Evolutionary conservation across 352 stramenopile species (phyloP).

Genomic region (Phytophthora podocarpi): DNA sequence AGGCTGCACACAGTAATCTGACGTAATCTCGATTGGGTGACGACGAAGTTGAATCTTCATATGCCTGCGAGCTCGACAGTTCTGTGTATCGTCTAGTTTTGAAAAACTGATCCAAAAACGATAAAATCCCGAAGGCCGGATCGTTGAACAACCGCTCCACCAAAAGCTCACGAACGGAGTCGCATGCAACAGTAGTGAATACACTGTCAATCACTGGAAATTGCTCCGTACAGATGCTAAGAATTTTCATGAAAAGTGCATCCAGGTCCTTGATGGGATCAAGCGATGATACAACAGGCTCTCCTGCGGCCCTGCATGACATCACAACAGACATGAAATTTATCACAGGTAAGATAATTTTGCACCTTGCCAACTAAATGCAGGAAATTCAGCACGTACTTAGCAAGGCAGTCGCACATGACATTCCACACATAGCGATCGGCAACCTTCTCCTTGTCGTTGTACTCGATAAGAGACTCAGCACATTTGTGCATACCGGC

Average conservation of each 20-base stretch:
- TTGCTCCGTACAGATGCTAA: conserved; percentile 68
- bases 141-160: conserved; percentile 81
- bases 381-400: conserved; percentile 20
- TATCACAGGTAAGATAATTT: not conserved
- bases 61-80: not conserved
- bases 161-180: conserved; percentile 65
- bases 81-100: conserved; percentile 34
- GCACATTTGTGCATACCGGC: conserved; percentile 62
- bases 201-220: conserved; percentile 69
- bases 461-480: conserved; percentile 80
- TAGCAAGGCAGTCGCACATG: conserved; percentile 72
- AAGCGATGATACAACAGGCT: conserved; percentile 32
- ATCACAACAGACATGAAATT: not conserved
- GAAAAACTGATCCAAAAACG: conserved; percentile 76
- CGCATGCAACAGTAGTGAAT: conserved; percentile 49
- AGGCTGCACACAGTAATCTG: conserved; percentile 59
- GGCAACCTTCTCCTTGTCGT: conserved; percentile 81
- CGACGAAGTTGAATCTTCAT: not conserved
- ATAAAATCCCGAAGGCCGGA: conserved; percentile 79
- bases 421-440: conserved; percentile 89
- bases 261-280: conserved; percentile 75
- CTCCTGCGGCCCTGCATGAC: conserved; percentile 25
- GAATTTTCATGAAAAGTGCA: conserved; percentile 60
- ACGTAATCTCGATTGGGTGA: conserved; percentile 57
- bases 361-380: not conserved